These are phyloP conservation scores for Fusarium brevicatenulatum DNA, from an alignment of 2,329 filamentous ascomycete genomes.

Conservation along the genomic window DNA sequence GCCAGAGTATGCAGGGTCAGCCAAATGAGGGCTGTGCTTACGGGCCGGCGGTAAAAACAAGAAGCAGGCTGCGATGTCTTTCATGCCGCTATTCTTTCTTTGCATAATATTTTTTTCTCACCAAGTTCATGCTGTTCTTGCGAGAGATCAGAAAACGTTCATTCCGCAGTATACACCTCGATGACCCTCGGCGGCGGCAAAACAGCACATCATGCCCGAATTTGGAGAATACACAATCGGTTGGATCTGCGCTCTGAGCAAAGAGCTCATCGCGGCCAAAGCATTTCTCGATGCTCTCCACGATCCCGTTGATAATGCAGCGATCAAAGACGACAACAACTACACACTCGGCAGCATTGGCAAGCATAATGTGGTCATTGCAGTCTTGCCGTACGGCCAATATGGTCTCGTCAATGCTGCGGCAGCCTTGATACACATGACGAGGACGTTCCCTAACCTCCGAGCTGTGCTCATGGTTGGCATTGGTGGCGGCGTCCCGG, in stretches of 20 bases:
- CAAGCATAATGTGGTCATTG: background rate
- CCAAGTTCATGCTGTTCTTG: fast-evolving
- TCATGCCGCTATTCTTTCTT: background rate
- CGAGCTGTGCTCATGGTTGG: background rate
- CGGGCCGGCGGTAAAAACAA: fast-evolving
- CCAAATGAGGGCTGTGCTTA: background rate
- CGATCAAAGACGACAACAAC: fast-evolving
- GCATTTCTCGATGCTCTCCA: fast-evolving
- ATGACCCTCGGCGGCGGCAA: fast-evolving
- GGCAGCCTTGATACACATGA: fast-evolving
- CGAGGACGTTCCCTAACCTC: fast-evolving
- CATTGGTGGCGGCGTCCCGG: fast-evolving
- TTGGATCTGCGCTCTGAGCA: fast-evolving
- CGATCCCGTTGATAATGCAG: fast-evolving
- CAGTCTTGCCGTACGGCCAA: background rate
- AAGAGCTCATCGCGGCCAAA: background rate
- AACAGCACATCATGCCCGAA: fast-evolving
- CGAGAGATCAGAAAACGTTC: too few relatives aligned
- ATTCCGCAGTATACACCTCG: background rate
- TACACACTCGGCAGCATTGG: fast-evolving
- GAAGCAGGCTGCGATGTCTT: too few relatives aligned
- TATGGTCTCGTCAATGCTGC: fast-evolving
- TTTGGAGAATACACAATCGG: fast-evolving
- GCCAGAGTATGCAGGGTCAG: fast-evolving
- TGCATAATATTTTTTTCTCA: fast-evolving